Evolutionary conservation across 345 rosid genomes (phyloP).

Genomic region (Euphorbia pulcherrima): DNA sequence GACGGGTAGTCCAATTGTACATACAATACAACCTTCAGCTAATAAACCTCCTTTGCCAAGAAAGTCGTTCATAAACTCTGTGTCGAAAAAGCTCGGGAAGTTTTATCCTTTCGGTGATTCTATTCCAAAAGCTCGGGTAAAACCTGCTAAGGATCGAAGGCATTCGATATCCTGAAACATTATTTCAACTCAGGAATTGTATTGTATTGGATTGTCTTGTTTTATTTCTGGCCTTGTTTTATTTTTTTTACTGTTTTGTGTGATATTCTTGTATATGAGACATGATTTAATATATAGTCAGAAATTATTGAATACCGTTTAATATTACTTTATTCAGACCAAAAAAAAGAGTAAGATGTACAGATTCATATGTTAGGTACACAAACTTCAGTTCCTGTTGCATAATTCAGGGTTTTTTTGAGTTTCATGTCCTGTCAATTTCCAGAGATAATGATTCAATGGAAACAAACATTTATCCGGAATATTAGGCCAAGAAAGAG

Average conservation of each 20-base stretch:
- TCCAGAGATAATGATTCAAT: conserved; percentile 3
- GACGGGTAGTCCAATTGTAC: conserved; percentile 31
- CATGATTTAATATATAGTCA: neutral
- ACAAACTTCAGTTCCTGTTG: neutral
- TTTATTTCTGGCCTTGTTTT: conserved; percentile 6
- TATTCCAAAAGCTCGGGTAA: conserved; percentile 43
- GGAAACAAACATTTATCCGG: neutral
- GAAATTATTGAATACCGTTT: too few species aligned
- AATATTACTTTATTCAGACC: too few species aligned
- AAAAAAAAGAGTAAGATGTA: too few species aligned
- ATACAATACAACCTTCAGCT: conserved; percentile 36
- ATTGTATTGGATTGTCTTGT: neutral
- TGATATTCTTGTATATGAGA: conserved; percentile 35
- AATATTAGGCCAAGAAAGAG: neutral
- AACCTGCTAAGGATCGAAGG: conserved; percentile 68
- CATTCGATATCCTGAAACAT: conserved; percentile 76
- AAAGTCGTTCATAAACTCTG: conserved; percentile 70
- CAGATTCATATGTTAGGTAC: neutral
- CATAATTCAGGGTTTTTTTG: too few species aligned
- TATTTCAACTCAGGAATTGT: conserved; percentile 3
- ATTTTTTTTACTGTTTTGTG: conserved; percentile 16
- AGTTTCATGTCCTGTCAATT: neutral
- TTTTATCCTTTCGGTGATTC: conserved; percentile 66
- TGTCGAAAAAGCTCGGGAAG: conserved; percentile 73
- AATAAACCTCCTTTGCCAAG: conserved; percentile 78